These are phyloP conservation scores for Rhododendron ovatum DNA, from an alignment of 148 eudicot species.

Conservation along the genomic window DNA sequence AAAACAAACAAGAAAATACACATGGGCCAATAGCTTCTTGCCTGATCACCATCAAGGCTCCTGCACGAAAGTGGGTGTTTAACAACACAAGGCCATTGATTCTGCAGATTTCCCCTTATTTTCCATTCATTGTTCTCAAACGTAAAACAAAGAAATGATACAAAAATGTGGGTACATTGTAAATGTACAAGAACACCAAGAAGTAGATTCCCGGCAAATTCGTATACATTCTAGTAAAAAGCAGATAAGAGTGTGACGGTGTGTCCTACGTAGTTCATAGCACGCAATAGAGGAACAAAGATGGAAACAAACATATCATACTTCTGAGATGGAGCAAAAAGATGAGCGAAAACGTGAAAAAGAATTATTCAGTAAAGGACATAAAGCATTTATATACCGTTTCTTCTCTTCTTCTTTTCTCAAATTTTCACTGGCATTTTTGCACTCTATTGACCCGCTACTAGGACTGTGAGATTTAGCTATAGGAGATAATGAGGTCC, in stretches of 20 bases:
- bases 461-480: constrained; percentile 55
- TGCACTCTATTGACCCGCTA: constrained; percentile 51
- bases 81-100: background rate
- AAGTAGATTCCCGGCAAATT: too few species aligned
- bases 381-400: constrained; percentile 45
- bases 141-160: background rate
- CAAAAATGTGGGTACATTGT: background rate
- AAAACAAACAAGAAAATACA: background rate
- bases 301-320: background rate
- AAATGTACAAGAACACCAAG: background rate
- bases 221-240: background rate
- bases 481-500: constrained; percentile 49
- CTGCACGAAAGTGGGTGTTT: background rate
- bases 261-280: background rate
- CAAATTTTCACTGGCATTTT: constrained; percentile 62
- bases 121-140: background rate
- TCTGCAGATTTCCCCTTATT: background rate
- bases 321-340: background rate
- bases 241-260: background rate
- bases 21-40: background rate
- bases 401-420: constrained; percentile 74
- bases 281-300: background rate
- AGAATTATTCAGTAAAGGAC: constrained; percentile 4
- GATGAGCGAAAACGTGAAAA: constrained; percentile 5
- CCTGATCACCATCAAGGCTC: background rate